Percentiles rank a stretch among this genome's conserved stretches.
phyloP scores from a whole-genome alignment of 2,329 filamentous ascomycete genomes.

The Colletotrichum cordylinicola region DNA sequence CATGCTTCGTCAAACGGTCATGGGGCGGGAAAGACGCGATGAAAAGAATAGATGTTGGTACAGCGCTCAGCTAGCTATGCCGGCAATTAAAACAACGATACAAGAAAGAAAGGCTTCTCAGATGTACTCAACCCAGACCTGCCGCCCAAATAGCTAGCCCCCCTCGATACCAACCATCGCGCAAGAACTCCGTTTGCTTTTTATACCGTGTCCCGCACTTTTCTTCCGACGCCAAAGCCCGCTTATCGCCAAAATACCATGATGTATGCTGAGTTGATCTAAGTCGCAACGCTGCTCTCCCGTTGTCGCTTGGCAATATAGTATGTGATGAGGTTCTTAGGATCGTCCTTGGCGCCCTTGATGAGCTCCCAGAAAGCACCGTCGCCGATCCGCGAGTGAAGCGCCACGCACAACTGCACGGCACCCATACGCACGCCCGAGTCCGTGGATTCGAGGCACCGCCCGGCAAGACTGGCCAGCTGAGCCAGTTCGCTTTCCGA shows the following conservation, averaged over 20 bases:
- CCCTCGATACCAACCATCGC: neutral
- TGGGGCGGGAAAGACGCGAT: neutral
- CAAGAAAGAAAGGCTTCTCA: constrained; percentile 11
- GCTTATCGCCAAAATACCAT: neutral
- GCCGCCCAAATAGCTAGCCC: neutral
- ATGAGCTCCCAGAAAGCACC: constrained; percentile 71
- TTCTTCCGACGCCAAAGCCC: neutral
- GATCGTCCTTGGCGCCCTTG: constrained; percentile 70
- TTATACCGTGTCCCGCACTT: neutral
- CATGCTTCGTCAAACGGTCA: neutral
- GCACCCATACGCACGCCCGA: constrained; percentile 75
- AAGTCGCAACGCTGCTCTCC: constrained; percentile 40
- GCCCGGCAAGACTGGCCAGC: constrained; percentile 56
- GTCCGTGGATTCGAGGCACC: constrained; percentile 65
- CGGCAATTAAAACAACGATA: constrained; percentile 10
- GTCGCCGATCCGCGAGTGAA: constrained; percentile 69
- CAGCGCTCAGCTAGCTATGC: constrained; percentile 12
- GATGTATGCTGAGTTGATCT: neutral
- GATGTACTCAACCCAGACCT: constrained; percentile 10
- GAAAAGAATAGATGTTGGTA: constrained; percentile 4
- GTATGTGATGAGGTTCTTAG: constrained; percentile 80
- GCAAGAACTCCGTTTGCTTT: constrained; percentile 10
- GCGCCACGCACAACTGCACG: constrained; percentile 78
- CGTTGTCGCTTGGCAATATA: constrained; percentile 77
- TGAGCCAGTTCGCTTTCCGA: constrained; percentile 56